These are phyloP conservation scores for Metschnikowia sp. DNA, from an alignment of 805 yeast genomes.

Conservation along the genomic window DNA sequence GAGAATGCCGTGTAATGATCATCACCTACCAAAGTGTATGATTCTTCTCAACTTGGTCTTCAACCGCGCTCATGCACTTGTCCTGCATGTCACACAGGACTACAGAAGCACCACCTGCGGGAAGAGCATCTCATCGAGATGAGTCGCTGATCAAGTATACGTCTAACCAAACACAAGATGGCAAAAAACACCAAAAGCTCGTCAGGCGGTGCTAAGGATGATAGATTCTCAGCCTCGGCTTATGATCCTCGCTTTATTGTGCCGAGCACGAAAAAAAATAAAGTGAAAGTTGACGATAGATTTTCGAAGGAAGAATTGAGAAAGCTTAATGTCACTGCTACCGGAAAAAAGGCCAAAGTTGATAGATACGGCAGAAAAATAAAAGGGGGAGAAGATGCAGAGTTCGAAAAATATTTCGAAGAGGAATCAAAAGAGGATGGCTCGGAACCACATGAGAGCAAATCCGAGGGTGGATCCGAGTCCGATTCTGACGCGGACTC, in stretches of 20 bases:
- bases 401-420: slow-evolving; percentile 55
- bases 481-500: slow-evolving; percentile 13
- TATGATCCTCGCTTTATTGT: slow-evolving; percentile 84
- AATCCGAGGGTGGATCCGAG: slow-evolving; percentile 16
- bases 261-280: slow-evolving; percentile 65
- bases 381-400: slow-evolving; percentile 38
- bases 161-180: neutral
- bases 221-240: slow-evolving; percentile 74
- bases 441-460: slow-evolving; percentile 16
- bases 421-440: slow-evolving; percentile 26
- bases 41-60: too few relatives aligned
- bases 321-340: slow-evolving; percentile 40
- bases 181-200: slow-evolving; percentile 7
- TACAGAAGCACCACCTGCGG: neutral
- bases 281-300: slow-evolving; percentile 80
- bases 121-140: slow-evolving; percentile 8
- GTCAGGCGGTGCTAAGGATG: slow-evolving; percentile 42
- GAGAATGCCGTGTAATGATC: too few relatives aligned
- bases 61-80: too few relatives aligned
- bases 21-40: too few relatives aligned
- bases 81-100: neutral
- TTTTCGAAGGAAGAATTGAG: slow-evolving; percentile 65
- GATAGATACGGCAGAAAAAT: slow-evolving; percentile 87
- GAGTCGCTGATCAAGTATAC: neutral
- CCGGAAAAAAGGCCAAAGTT: slow-evolving; percentile 60